Conservation (phyloP, 345 rosid genomes). For the Arabis hirsuta region DNA sequence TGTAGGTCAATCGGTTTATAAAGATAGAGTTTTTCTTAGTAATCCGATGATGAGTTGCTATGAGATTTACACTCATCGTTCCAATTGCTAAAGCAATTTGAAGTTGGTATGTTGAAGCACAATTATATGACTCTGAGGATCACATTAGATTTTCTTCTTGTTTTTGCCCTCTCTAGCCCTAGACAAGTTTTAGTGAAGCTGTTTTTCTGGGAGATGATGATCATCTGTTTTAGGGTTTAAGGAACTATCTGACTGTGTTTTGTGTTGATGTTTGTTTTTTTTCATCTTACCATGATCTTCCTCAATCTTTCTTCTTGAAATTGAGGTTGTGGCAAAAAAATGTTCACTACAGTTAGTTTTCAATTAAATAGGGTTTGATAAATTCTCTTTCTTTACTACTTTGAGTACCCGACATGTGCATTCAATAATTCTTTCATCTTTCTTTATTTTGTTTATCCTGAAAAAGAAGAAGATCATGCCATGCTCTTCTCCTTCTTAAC, state of each 20-base stretch:
- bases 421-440: neutral
- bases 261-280: conserved; percentile 6
- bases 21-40: neutral
- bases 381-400: neutral
- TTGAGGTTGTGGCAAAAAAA: neutral
- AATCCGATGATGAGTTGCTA: conserved; percentile 42
- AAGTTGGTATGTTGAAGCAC: conserved; percentile 40
- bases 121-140: conserved; percentile 40
- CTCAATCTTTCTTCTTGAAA: neutral
- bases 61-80: conserved; percentile 42
- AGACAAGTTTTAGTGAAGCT: no score
- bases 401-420: neutral
- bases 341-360: no score
- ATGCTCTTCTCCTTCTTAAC: no score
- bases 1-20: neutral
- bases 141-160: neutral
- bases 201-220: conserved; percentile 7
- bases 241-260: neutral
- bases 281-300: conserved; percentile 6
- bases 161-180: no score
- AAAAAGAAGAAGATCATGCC: no score
- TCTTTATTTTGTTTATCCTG: neutral
- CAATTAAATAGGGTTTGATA: neutral
- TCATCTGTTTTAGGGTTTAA: neutral
- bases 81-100: conserved; percentile 45